Evolutionary conservation across 108 stramenopile genomes (phyloP).

Genomic region (Heterococcus sp.): DNA sequence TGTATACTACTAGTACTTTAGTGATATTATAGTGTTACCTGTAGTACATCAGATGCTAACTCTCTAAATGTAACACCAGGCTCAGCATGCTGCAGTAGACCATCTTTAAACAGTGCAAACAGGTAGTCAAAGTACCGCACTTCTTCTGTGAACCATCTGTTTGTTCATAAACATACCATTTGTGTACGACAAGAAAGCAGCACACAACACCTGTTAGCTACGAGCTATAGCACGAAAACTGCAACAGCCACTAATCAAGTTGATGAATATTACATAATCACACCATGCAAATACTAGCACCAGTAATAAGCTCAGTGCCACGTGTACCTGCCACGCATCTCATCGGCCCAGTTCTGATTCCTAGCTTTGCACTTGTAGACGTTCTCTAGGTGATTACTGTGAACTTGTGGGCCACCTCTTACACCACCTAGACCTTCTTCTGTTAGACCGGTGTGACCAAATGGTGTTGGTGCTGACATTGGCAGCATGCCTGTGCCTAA

Average conservation of each 20-base stretch:
- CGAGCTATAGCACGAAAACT: neutral
- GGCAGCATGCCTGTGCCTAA: no score
- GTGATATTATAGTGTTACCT: no score
- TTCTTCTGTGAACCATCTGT: neutral
- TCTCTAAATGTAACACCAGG: neutral
- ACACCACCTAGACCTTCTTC: no score
- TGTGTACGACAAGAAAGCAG: neutral
- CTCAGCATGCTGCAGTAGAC: neutral
- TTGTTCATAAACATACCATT: neutral
- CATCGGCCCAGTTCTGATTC: neutral
- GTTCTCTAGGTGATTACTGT: neutral
- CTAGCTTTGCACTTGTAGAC: neutral
- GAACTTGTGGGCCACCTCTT: neutral
- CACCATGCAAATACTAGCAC: neutral
- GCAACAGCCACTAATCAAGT: neutral
- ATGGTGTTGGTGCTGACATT: no score
- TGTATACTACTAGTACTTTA: no score
- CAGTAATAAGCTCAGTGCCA: neutral
- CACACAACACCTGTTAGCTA: no score
- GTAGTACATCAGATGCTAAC: neutral
- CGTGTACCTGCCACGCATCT: neutral
- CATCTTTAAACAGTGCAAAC: constrained; percentile 1
- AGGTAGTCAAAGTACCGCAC: neutral
- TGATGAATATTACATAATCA: neutral
- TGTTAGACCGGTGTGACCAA: no score